phyloP scores from a whole-genome alignment of 768 basidiomycete genomes.

The Mycena latifolia region DNA sequence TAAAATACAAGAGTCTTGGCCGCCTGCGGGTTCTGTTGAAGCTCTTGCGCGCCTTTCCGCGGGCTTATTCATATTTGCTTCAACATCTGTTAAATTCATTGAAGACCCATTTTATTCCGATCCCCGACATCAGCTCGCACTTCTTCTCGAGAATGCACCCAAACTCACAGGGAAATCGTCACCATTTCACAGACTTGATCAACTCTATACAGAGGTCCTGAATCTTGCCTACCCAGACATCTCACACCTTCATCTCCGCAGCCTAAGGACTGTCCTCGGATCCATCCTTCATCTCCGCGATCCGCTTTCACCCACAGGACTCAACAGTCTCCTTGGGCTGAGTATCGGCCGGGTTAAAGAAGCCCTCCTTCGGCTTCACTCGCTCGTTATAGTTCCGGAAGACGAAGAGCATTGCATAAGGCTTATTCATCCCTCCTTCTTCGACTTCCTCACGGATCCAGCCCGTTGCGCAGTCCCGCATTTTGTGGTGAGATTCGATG shows the following conservation, averaged over 20 bases:
- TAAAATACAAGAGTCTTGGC: slow-evolving; percentile 5
- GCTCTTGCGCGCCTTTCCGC: slow-evolving; percentile 22
- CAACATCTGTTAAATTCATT: slow-evolving; percentile 37
- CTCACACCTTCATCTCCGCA: not conserved
- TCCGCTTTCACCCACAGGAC: not conserved
- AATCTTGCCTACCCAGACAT: slow-evolving; percentile 24
- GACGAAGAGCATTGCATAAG: not conserved
- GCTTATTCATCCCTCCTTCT: not conserved
- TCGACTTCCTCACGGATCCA: not conserved
- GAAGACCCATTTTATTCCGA: slow-evolving; percentile 20
- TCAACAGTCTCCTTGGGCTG: slow-evolving; percentile 16
- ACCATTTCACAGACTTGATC: slow-evolving; percentile 29
- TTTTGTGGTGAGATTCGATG: not conserved
- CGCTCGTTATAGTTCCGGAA: not conserved
- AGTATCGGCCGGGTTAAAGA: not conserved
- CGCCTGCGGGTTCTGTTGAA: slow-evolving; percentile 3
- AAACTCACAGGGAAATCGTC: not conserved
- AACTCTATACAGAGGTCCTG: slow-evolving; percentile 28
- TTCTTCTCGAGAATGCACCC: not conserved
- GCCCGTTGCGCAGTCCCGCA: not conserved
- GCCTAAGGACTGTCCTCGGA: too few species aligned
- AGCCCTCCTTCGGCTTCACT: slow-evolving; percentile 14
- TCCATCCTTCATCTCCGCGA: slow-evolving; percentile 22
- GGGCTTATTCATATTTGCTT: slow-evolving; percentile 41
- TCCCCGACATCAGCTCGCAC: slow-evolving; percentile 8